Evolutionary conservation across 139 green algal genomes (phyloP), one percentile per base, ranked within the genome.

Genomic region (Chlamydomonas schloesseri): DNA sequence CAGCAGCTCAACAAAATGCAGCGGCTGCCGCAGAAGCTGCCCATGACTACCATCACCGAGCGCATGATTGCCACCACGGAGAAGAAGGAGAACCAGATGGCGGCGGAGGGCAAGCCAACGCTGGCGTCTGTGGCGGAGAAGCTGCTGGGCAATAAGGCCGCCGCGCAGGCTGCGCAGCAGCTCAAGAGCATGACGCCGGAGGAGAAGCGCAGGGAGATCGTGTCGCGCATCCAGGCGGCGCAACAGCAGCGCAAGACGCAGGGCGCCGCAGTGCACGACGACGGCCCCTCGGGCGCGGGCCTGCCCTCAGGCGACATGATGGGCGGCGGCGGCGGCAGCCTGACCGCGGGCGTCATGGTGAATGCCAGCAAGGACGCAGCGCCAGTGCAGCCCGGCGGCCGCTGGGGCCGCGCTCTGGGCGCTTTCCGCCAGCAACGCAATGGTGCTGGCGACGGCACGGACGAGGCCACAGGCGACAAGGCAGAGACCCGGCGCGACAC

Each of bases 41-140:
- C 81, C 81, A 87, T 87, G 81, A 87, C 81, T 69, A 78, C 68
- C n/a, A 87, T 87, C 34, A 87, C 81, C 1, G 81, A 87, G 81
- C 69, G 69, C 69, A 87, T 87, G 81, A 14, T 87, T 0, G 79
- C 79, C n/a, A 69, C 42, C 67, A 85, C 79, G 67, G 79, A 85
- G 79, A 53, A 53, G 28, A 85, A 67, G 67, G 79, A 85, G 67
- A 53, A 53, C 23, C 31, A 57, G 21, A 23, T 31, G 3, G 79
- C 69, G 20, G 67, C 23, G 20, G 78, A 17, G 26, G 79, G 76
- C 13, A 64, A 77, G 79, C 65, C 79, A 47, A 85, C 36, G 46
- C 79, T 85, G 46, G 79, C 79, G 14, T 75, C 62, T 11, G 79
- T 85, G n/a, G 79, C 79, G 47, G 79, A 85, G 79, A 85, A 85